Evolutionary conservation across 192 early-diverging fungal genomes (phyloP).

Genomic region (Rhizophlyctis rosea): DNA sequence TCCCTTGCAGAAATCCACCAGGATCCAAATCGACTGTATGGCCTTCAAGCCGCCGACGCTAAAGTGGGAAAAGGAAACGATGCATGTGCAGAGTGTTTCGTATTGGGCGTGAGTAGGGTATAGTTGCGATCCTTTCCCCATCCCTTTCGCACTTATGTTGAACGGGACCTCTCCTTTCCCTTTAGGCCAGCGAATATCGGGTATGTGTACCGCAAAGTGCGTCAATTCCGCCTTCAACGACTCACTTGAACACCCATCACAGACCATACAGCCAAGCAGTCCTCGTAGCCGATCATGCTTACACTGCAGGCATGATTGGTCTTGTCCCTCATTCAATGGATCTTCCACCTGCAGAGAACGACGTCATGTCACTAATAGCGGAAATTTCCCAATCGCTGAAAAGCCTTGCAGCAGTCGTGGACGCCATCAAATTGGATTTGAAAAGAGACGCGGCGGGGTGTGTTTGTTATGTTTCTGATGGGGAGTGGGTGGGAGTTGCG

Average conservation of each 20-base stretch:
- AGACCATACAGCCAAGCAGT: constrained; percentile 74
- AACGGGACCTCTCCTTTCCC: not conserved
- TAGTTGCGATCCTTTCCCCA: not conserved
- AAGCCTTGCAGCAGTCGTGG: constrained; percentile 50
- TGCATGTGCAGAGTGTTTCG: constrained; percentile 83
- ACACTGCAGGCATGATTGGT: constrained; percentile 77
- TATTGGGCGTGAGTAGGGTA: constrained; percentile 70
- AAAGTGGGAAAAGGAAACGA: constrained; percentile 35
- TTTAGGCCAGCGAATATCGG: constrained; percentile 78
- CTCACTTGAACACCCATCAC: not conserved
- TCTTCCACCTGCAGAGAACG: constrained; percentile 40
- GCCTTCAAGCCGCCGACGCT: constrained; percentile 36
- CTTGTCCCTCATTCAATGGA: constrained; percentile 63
- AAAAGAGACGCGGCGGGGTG: constrained; percentile 40
- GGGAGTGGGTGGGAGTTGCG: constrained; percentile 28
- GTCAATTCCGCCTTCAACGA: no score
- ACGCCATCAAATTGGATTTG: constrained; percentile 25
- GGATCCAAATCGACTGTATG: constrained; percentile 64
- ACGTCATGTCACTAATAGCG: constrained; percentile 35
- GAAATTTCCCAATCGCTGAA: constrained; percentile 54
- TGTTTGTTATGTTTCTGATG: constrained; percentile 56
- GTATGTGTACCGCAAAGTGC: constrained; percentile 10
- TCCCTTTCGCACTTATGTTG: constrained; percentile 13
- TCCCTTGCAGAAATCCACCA: constrained; percentile 30
- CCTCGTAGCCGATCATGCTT: constrained; percentile 54